Conservation (phyloP, 164 flowering plant genomes). For the Kalanchoe fedtschenkoi region DNA sequence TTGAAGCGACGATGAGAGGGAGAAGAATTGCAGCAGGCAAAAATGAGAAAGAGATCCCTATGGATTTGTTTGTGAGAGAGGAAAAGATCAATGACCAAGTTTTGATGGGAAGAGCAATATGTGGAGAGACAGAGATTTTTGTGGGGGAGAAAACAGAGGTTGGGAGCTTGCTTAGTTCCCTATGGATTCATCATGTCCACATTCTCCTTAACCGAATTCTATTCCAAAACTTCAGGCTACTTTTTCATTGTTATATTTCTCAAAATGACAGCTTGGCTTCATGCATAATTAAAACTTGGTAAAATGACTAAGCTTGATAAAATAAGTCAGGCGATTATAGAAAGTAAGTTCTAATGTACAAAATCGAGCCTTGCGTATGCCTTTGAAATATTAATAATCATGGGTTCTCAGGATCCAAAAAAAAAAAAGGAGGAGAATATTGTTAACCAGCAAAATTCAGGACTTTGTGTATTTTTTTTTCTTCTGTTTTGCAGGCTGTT, state of each 20-base stretch:
- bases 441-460: constrained; percentile 61
- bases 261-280: neutral
- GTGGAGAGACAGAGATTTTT: constrained; percentile 4
- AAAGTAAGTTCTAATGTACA: no score
- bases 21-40: neutral
- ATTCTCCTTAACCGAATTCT: neutral
- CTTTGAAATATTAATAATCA: neutral
- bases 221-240: neutral
- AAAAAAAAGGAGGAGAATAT: neutral
- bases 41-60: neutral
- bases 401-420: neutral
- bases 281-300: neutral
- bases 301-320: no score
- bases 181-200: no score
- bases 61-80: neutral
- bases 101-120: neutral
- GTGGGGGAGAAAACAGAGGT: constrained; percentile 7
- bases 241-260: no score
- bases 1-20: neutral
- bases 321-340: no score
- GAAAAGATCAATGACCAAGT: neutral
- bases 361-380: no score
- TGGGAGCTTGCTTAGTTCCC: neutral
- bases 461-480: constrained; percentile 59
- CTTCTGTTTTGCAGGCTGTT: constrained; percentile 36